These are phyloP conservation scores for Neocallimastix lanati DNA, from an alignment of 192 early-diverging fungal species.

Conservation along the genomic window DNA sequence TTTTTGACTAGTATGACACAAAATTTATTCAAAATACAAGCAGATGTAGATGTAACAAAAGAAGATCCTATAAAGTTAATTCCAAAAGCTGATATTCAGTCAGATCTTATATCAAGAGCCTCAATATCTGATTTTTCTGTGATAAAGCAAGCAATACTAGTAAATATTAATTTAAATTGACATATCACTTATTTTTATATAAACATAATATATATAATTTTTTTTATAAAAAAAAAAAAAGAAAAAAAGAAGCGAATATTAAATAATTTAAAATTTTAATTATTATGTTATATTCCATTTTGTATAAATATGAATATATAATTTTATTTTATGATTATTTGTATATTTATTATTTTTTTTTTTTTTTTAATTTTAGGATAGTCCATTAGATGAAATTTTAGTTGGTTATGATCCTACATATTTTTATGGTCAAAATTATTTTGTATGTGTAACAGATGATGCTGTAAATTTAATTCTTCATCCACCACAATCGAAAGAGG, in stretches of 20 bases:
- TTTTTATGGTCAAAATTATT: slow-evolving; percentile 42
- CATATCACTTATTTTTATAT: too few relatives aligned
- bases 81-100: slow-evolving; percentile 32
- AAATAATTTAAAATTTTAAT: too few relatives aligned
- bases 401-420: slow-evolving; percentile 26
- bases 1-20: slow-evolving; percentile 31
- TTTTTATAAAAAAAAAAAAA: too few relatives aligned
- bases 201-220: too few relatives aligned
- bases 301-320: too few relatives aligned
- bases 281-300: too few relatives aligned
- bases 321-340: too few relatives aligned
- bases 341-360: neutral
- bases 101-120: slow-evolving; percentile 22
- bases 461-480: slow-evolving; percentile 20
- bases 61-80: slow-evolving; percentile 28
- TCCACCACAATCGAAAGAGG: slow-evolving; percentile 2
- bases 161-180: neutral
- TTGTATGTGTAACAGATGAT: slow-evolving; percentile 17
- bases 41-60: slow-evolving; percentile 23
- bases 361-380: slow-evolving; percentile 14
- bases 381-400: slow-evolving; percentile 33
- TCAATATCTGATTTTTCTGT: slow-evolving; percentile 40
- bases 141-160: slow-evolving; percentile 22
- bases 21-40: slow-evolving; percentile 29
- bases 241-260: too few relatives aligned